Evolutionary conservation across 202 grass and related monocot genomes (phyloP).

Genomic region (Sporobolus alterniflorus): DNA sequence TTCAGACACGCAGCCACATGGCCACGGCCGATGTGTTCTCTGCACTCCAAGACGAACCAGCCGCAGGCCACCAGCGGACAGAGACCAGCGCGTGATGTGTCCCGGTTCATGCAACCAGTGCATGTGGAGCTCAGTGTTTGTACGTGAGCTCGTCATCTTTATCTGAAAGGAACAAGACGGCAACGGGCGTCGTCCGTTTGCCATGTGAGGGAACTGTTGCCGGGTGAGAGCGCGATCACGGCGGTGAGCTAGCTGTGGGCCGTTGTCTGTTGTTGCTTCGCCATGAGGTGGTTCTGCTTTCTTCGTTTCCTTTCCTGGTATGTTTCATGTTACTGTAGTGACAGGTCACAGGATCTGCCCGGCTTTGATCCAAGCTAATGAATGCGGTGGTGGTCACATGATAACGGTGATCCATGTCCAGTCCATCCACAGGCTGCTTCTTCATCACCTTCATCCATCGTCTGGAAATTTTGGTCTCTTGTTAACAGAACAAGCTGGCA

Average conservation of each 20-base stretch:
- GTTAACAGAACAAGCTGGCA: not conserved
- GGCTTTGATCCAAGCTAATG: conserved; percentile 8
- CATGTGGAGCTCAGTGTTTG: conserved; percentile 29
- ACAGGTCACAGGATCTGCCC: conserved; percentile 44
- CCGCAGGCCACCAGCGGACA: not conserved
- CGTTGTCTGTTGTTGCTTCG: not conserved
- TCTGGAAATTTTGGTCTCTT: not conserved
- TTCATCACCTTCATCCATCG: not conserved
- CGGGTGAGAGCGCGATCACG: not conserved
- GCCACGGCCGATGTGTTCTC: not conserved
- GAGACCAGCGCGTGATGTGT: not conserved
- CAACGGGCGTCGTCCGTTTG: conserved; percentile 16
- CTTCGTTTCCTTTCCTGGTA: conserved; percentile 17
- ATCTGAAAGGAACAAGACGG: conserved; percentile 26
- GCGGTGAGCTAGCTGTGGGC: conserved; percentile 37
- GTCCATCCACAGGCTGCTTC: not conserved
- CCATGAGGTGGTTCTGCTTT: conserved; percentile 24
- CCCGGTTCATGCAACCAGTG: not conserved
- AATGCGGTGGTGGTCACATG: conserved; percentile 40
- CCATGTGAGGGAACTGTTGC: conserved; percentile 36
- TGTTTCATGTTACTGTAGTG: conserved; percentile 7
- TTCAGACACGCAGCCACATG: conserved; percentile 21
- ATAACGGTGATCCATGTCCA: conserved; percentile 39
- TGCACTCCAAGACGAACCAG: not conserved
- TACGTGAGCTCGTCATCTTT: conserved; percentile 16